A percentile compares a stretch with the other conserved stretches of the same genome.
These are phyloP conservation scores for Cutaneotrichosporon curvatum DNA, from an alignment of 1,284 basidiomycete genomes.

Conservation along the genomic window DNA sequence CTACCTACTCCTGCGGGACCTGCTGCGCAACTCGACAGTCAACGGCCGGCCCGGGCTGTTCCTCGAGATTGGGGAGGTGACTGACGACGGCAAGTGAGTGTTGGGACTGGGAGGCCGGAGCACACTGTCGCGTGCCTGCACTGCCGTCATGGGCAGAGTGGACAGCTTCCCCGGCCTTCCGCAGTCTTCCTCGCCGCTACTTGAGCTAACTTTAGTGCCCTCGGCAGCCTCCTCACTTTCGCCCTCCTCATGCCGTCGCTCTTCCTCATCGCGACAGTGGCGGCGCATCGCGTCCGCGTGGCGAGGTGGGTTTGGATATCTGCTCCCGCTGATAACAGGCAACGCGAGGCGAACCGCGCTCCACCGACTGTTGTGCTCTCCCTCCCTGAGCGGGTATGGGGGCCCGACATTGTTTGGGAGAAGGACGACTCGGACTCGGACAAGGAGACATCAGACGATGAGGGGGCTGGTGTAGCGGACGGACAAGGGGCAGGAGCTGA, in stretches of 20 bases:
- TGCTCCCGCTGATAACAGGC: conserved; percentile 29
- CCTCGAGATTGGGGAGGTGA: conserved; percentile 36
- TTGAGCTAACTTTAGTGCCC: conserved; percentile 28
- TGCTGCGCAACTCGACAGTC: conserved; percentile 27
- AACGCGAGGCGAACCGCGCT: conserved; percentile 43
- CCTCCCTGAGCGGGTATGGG: conserved; percentile 44
- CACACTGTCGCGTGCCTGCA: background rate
- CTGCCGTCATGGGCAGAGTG: no score
- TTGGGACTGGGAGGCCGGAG: no score
- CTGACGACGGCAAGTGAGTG: conserved; percentile 41
- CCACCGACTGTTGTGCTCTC: conserved; percentile 43
- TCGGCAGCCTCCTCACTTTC: conserved; percentile 40
- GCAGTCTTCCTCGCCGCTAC: no score
- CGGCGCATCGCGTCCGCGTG: conserved; percentile 37
- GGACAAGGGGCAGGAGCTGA: no score
- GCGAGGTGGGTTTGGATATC: conserved; percentile 31
- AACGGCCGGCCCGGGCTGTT: conserved; percentile 22
- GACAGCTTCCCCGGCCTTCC: no score
- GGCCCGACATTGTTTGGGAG: conserved; percentile 46
- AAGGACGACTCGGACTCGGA: conserved; percentile 36
- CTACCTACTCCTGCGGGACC: conserved; percentile 45
- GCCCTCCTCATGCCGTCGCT: conserved; percentile 42
- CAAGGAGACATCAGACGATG: conserved; percentile 8
- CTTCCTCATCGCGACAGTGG: conserved; percentile 40
- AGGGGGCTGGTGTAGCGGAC: no score